Percentiles rank a stretch among this genome's conserved stretches.
phyloP scores from a whole-genome alignment of 2,329 filamentous ascomycete genomes.

The Hypoxylon rubiginosum region DNA sequence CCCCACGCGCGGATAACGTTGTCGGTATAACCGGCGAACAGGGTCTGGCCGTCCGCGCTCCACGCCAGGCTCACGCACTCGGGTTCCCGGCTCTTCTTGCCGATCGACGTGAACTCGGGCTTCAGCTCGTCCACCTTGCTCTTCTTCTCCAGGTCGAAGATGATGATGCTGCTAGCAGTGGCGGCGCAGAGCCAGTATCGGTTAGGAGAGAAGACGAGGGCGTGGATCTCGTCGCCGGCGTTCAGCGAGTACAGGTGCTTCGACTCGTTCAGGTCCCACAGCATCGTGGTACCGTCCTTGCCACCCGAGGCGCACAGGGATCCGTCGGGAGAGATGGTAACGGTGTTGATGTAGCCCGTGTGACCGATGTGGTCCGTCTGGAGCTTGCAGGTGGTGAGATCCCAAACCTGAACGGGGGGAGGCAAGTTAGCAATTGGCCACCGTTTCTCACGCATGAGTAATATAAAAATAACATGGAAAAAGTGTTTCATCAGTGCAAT shows the following conservation, averaged over 20 bases:
- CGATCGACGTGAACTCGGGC: conserved; percentile 94
- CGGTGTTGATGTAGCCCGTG: conserved; percentile 99
- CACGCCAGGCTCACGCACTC: conserved; percentile 98
- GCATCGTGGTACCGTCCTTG: conserved; percentile 99
- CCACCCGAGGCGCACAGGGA: conserved; percentile 99
- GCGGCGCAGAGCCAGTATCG: conserved; percentile 99
- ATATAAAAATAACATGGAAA: conserved; percentile 25
- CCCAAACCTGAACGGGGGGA: conserved; percentile 87
- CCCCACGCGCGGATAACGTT: conserved; percentile 99
- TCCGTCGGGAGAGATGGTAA: conserved; percentile 99
- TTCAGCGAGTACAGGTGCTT: conserved; percentile 99
- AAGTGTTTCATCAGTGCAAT: conserved; percentile 76
- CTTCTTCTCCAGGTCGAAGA: conserved; percentile 99
- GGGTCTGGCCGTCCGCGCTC: conserved; percentile 97
- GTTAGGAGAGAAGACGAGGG: conserved; percentile 99
- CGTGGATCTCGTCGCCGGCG: conserved; percentile 99
- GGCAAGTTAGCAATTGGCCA: conserved; percentile 45
- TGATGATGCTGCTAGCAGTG: conserved; percentile 98
- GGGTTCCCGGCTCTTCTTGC: conserved; percentile 99
- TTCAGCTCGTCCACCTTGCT: conserved; percentile 99
- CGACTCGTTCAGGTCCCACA: conserved; percentile 99
- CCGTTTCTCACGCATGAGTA: not conserved
- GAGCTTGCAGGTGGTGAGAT: conserved; percentile 98
- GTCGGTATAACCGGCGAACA: conserved; percentile 99
- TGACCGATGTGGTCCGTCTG: conserved; percentile 99